Evolutionary conservation across 2,329 filamentous ascomycete species (phyloP).

Genomic region (Epichloe elymi): DNA sequence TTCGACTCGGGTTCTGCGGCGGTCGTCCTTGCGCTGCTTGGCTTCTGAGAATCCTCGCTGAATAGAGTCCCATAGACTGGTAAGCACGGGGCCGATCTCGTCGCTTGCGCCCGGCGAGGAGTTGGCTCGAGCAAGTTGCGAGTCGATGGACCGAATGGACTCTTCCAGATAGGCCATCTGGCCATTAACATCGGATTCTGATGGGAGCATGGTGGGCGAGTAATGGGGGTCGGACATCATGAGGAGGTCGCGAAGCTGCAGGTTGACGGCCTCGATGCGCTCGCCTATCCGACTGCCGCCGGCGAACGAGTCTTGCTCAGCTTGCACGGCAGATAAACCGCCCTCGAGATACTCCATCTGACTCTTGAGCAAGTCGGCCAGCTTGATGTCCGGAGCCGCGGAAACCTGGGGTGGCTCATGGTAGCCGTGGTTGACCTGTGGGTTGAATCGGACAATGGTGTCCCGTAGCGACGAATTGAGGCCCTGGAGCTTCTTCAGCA

Average conservation of each 20-base stretch:
- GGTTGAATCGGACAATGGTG: constrained; percentile 51
- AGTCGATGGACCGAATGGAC: constrained; percentile 37
- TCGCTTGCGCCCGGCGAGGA: constrained; percentile 22
- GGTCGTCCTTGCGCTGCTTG: constrained; percentile 39
- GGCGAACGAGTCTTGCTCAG: constrained; percentile 36
- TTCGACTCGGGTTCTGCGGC: constrained; percentile 37
- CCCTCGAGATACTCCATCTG: constrained; percentile 63
- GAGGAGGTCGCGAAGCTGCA: constrained; percentile 48
- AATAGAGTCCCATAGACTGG: constrained; percentile 45
- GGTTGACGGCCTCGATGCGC: constrained; percentile 50
- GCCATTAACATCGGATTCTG: constrained; percentile 45
- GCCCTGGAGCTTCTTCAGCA: constrained; percentile 45
- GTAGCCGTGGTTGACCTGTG: constrained; percentile 36
- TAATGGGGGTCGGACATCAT: constrained; percentile 31
- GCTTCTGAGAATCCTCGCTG: constrained; percentile 37
- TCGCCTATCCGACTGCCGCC: constrained; percentile 28
- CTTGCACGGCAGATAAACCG: constrained; percentile 46
- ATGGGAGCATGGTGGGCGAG: constrained; percentile 43
- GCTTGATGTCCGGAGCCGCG: constrained; percentile 19
- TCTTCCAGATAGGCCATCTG: constrained; percentile 58
- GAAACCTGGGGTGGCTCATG: constrained; percentile 25
- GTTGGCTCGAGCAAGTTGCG: constrained; percentile 26
- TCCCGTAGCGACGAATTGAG: constrained; percentile 55
- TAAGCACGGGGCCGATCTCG: constrained; percentile 43
- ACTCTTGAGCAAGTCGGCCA: constrained; percentile 33